phyloP scores from a whole-genome alignment of 2,329 filamentous ascomycete genomes.

The Rhinocladiella similis region DNA sequence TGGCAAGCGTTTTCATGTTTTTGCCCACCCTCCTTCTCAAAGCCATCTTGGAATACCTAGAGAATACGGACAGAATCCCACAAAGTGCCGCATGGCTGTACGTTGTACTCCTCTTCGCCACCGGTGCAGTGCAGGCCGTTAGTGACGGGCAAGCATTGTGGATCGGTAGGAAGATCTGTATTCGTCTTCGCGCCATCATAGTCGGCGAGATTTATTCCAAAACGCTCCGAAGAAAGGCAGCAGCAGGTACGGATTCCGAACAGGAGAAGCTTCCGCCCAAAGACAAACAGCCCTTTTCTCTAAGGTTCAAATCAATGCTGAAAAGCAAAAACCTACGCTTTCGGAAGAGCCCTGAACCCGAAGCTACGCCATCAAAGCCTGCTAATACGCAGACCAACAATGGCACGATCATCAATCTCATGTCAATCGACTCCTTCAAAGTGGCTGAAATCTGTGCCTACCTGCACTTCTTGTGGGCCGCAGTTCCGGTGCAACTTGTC shows the following conservation, averaged over 20 bases:
- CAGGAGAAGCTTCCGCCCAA: constrained; percentile 57
- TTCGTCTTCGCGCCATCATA: constrained; percentile 88
- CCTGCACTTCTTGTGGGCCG: constrained; percentile 91
- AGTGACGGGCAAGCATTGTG: constrained; percentile 84
- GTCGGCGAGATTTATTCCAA: constrained; percentile 98
- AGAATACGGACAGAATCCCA: constrained; percentile 73
- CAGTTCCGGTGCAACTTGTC: constrained; percentile 82
- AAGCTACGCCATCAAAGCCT: constrained; percentile 28
- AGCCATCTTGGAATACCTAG: constrained; percentile 91
- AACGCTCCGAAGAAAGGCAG: constrained; percentile 84
- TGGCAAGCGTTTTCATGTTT: constrained; percentile 83
- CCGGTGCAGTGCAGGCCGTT: constrained; percentile 78
- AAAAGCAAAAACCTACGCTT: constrained; percentile 49
- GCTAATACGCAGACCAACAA: constrained; percentile 78
- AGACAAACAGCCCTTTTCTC: constrained; percentile 37
- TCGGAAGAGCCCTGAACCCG: constrained; percentile 18
- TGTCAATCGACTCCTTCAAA: constrained; percentile 99
- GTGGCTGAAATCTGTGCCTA: constrained; percentile 93
- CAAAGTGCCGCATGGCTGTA: constrained; percentile 93
- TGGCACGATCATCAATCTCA: constrained; percentile 98
- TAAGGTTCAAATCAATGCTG: constrained; percentile 54
- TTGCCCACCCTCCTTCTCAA: constrained; percentile 87
- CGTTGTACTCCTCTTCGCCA: constrained; percentile 83
- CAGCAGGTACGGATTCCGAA: constrained; percentile 72
- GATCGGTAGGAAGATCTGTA: constrained; percentile 92